A percentile compares a stretch with the other conserved stretches of the same genome.
Conservation (phyloP, 2,329 filamentous ascomycete genomes). For the Neofusicoccum ribis region DNA sequence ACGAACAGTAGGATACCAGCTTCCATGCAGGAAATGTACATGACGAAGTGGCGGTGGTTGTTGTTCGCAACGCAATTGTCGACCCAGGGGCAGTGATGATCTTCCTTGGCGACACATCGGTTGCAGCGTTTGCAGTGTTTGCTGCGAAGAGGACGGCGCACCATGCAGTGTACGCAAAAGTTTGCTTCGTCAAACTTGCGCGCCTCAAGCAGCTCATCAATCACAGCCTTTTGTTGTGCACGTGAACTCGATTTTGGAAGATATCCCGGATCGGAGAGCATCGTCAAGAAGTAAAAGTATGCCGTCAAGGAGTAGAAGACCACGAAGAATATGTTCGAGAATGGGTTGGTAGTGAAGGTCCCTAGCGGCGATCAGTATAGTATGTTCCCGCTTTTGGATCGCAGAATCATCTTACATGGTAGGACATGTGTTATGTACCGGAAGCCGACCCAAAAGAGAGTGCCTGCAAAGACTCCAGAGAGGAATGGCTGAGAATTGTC, state of each 20-base stretch:
- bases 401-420: constrained; percentile 57
- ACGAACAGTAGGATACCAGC: constrained; percentile 73
- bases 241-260: constrained; percentile 89
- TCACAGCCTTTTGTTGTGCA: constrained; percentile 83
- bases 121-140: constrained; percentile 94
- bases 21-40: constrained; percentile 80
- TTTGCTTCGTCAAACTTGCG: constrained; percentile 94
- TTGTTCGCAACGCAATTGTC: constrained; percentile 95
- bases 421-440: constrained; percentile 75
- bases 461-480: constrained; percentile 86
- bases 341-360: constrained; percentile 65
- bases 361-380: constrained; percentile 47
- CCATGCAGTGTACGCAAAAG: constrained; percentile 95
- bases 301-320: constrained; percentile 64
- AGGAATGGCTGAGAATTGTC: constrained; percentile 69
- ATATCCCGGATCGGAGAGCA: constrained; percentile 87
- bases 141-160: constrained; percentile 84
- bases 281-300: constrained; percentile 86
- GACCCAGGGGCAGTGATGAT: constrained; percentile 98
- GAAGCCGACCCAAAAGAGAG: constrained; percentile 76
- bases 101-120: constrained; percentile 92
- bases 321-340: constrained; percentile 77
- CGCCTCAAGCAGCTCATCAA: constrained; percentile 78
- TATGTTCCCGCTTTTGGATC: constrained; percentile 6
- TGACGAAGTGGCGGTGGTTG: constrained; percentile 92